Conservation (phyloP, 371 early-diverging fungal species). For the Basidiobolus meristosporus region DNA sequence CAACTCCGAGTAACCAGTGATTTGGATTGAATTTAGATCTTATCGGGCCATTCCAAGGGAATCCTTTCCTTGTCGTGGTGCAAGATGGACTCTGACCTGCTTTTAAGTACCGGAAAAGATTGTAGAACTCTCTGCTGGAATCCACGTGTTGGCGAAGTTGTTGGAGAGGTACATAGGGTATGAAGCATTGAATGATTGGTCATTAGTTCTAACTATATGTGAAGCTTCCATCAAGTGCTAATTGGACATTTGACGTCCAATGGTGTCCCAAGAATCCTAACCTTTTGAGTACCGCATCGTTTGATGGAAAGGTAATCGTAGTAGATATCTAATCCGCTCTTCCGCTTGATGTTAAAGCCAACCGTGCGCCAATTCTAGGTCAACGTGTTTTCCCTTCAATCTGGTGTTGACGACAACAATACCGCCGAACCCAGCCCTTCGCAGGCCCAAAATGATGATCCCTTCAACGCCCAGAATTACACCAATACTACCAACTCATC, state of each 20-base stretch:
- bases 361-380: no score
- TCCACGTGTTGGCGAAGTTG: slow-evolving; percentile 37
- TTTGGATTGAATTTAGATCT: no score
- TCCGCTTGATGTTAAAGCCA: no score
- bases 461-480: slow-evolving; percentile 38
- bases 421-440: slow-evolving; percentile 4
- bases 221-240: slow-evolving; percentile 46
- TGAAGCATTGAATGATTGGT: no score
- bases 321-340: neutral
- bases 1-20: slow-evolving; percentile 4
- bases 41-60: slow-evolving; percentile 73
- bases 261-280: slow-evolving; percentile 90
- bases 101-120: slow-evolving; percentile 82
- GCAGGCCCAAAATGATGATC: slow-evolving; percentile 28
- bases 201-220: no score
- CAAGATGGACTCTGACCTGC: slow-evolving; percentile 69
- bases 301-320: slow-evolving; percentile 55
- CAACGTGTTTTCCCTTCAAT: slow-evolving; percentile 73
- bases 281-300: slow-evolving; percentile 61
- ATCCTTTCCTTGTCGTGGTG: slow-evolving; percentile 87
- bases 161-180: slow-evolving; percentile 30
- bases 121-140: slow-evolving; percentile 88
- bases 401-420: slow-evolving; percentile 14
- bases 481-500: slow-evolving; percentile 10
- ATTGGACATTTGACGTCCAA: slow-evolving; percentile 84